Evolutionary conservation across 345 rosid species (phyloP).

Genomic region (Eucalyptus brandiana): DNA sequence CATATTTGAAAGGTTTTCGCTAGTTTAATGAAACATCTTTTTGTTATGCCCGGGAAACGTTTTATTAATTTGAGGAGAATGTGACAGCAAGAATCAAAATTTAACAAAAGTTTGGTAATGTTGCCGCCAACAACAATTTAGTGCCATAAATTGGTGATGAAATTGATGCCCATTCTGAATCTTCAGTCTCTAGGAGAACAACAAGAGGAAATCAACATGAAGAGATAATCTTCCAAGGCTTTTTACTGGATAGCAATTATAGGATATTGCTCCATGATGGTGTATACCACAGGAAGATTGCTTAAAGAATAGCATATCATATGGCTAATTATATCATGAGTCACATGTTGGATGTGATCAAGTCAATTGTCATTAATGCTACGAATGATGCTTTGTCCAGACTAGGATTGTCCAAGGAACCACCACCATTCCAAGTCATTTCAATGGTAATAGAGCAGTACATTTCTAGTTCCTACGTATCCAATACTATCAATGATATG

Average conservation of each 20-base stretch:
- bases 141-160: background rate
- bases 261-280: background rate
- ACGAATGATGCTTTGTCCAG: fast-evolving
- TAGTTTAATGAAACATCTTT: no score
- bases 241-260: background rate
- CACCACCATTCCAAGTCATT: background rate
- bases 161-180: no score
- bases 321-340: background rate
- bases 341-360: background rate
- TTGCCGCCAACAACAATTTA: background rate
- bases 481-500: no score
- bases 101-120: background rate
- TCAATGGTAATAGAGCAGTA: no score
- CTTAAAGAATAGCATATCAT: background rate
- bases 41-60: fast-evolving
- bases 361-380: no score
- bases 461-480: background rate
- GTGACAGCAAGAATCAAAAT: background rate
- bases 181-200: background rate
- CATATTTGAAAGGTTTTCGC: no score
- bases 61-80: background rate
- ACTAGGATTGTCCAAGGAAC: fast-evolving
- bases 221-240: background rate
- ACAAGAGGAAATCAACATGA: no score
- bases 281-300: background rate